Conservation (phyloP, 2,329 filamentous ascomycete genomes). For the Emmonsia crescens region DNA sequence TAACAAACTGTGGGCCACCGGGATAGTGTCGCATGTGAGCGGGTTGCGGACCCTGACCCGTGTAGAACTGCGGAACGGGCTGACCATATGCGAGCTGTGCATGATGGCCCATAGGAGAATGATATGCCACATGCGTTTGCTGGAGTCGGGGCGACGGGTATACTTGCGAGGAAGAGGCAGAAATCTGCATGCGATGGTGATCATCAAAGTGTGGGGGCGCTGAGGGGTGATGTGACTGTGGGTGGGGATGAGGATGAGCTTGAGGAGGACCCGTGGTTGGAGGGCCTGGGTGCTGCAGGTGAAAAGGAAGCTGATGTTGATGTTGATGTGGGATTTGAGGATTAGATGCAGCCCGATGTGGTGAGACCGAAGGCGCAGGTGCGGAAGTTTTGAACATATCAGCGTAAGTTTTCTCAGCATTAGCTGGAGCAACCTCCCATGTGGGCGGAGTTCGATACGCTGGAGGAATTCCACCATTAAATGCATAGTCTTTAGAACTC, state of each 20-base stretch:
- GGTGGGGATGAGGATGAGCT: conserved; percentile 65
- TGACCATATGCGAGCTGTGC: conserved; percentile 62
- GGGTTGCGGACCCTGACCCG: conserved; percentile 60
- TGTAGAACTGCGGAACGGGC: conserved; percentile 59
- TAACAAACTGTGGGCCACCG: conserved; percentile 61
- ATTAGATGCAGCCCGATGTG: conserved; percentile 50
- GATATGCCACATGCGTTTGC: conserved; percentile 57
- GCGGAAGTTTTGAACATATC: conserved; percentile 65
- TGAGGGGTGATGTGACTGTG: conserved; percentile 59
- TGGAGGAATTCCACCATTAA: conserved; percentile 72
- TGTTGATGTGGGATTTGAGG: conserved; percentile 71
- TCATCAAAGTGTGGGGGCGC: conserved; percentile 63
- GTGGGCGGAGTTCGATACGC: conserved; percentile 76
- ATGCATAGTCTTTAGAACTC: conserved; percentile 51
- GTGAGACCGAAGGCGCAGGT: conserved; percentile 52
- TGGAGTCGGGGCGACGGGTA: conserved; percentile 74
- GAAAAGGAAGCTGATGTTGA: conserved; percentile 73
- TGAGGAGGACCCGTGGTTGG: conserved; percentile 64
- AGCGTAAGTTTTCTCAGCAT: conserved; percentile 66
- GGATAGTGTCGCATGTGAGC: conserved; percentile 61
- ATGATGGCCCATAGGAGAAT: conserved; percentile 56
- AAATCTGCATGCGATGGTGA: conserved; percentile 77
- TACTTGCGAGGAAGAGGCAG: conserved; percentile 69
- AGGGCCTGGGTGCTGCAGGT: conserved; percentile 64
- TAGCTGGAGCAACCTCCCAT: conserved; percentile 63